Base-by-base conservation (phyloP, 108 stramenopile genomes). In the Fragilariopsis cylindrus region DNA sequence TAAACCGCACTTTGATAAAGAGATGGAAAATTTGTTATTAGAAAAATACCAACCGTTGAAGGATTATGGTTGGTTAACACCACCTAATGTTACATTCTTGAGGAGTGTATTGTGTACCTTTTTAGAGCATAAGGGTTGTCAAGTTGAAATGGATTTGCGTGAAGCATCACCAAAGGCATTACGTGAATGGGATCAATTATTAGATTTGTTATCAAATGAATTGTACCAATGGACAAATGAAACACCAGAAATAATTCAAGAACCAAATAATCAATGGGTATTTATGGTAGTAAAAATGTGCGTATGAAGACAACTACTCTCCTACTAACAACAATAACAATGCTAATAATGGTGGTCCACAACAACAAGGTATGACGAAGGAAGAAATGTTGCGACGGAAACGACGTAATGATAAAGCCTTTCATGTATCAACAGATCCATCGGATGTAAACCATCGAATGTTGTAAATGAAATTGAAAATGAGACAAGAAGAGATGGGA, bases 231-330 rank as follows among this genome's bases (percentile, higher is more conserved):
- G 48, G 3, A 68, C 67, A 12, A 48, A 48, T 3, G 67, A 48
- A 8, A 40, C 48, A 48, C 67, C 67, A n/a, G 15, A 18, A 19
- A 52, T 68, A 47, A 52, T 50, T 39, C 48, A 48, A 52, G 67
- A 68, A 52, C 49, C 49, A 19, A 48, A 68, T 16, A 68, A 68
- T 39, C 67, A 68, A 68, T 68, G 67, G 67, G 67, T 4, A 68
- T 68, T 18, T 68, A 68, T 39, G 49, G 67, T 19, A 68, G 49
- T 39, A 68, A 68, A 12, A 45, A 63, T 11, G 16, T 41, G 5
- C 62, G 62, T 12, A 21, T 63, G 7, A 63, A 1, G 42, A 41
- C 46, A 42, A 30, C 30, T 30, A 30, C 30, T 30, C 30, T 30
- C 12, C n/a, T n/a, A 53, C 52, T n/a, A 53, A 53, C 52, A 49